phyloP scores from a whole-genome alignment of 495 filamentous ascomycete species.

The Trichoderma reesei region DNA sequence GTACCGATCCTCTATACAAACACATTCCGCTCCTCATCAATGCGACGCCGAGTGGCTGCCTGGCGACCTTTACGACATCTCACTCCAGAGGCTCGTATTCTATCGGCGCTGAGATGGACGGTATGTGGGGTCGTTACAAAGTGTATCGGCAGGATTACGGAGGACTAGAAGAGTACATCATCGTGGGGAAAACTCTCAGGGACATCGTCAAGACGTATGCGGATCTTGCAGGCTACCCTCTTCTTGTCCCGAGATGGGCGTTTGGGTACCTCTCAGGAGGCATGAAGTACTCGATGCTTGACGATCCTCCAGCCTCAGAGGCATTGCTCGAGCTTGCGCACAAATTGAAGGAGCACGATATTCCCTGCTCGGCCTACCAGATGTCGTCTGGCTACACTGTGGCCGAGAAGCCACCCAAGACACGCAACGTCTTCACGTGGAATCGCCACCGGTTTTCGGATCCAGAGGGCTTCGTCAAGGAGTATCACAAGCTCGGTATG shows the following conservation, averaged over 20 bases:
- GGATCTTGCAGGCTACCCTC: slow-evolving; percentile 53
- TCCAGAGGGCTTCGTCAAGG: slow-evolving; percentile 48
- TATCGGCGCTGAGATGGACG: slow-evolving; percentile 61
- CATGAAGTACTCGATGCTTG: slow-evolving; percentile 59
- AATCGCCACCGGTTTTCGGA: slow-evolving; percentile 56
- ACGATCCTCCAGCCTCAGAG: slow-evolving; percentile 48
- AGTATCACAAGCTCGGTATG: slow-evolving; percentile 53
- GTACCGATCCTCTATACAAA: slow-evolving; percentile 64
- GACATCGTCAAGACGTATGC: slow-evolving; percentile 56
- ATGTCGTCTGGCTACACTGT: slow-evolving; percentile 65
- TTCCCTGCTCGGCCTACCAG: slow-evolving; percentile 63
- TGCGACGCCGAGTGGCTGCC: slow-evolving; percentile 46
- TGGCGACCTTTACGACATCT: slow-evolving; percentile 57
- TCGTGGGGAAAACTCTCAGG: slow-evolving; percentile 53
- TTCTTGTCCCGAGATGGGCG: slow-evolving; percentile 56
- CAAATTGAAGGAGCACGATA: slow-evolving; percentile 50
- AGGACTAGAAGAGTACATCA: slow-evolving; percentile 59
- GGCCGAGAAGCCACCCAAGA: slow-evolving; percentile 53
- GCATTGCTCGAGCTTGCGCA: slow-evolving; percentile 49
- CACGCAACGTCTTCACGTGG: slow-evolving; percentile 64
- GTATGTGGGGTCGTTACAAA: slow-evolving; percentile 61
- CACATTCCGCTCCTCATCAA: slow-evolving; percentile 61
- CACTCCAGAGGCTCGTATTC: slow-evolving; percentile 53
- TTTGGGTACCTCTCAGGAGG: slow-evolving; percentile 61
- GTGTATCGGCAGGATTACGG: slow-evolving; percentile 61